Percentiles rank a stretch among this genome's conserved stretches.
phyloP scores from a whole-genome alignment of 1,139 yeast species.

The Pichia sp. region DNA sequence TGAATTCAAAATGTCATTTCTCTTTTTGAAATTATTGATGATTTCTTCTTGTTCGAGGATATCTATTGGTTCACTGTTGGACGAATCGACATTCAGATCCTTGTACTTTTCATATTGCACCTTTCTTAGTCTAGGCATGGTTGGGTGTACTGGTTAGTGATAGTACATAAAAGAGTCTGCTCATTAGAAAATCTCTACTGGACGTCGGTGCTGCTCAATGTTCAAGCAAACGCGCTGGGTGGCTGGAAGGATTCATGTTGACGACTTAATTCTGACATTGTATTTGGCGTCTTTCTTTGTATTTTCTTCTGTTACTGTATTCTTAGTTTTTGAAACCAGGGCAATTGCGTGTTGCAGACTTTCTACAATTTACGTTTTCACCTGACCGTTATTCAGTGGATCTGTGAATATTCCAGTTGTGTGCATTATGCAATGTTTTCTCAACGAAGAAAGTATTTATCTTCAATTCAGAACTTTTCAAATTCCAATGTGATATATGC shows the following conservation, averaged over 20 bases:
- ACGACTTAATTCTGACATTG: too few species aligned
- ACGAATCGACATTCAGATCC: constrained; percentile 1
- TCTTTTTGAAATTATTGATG: constrained; percentile 18
- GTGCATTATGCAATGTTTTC: neutral
- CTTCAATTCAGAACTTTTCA: neutral
- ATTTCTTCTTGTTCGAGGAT: constrained; percentile 24
- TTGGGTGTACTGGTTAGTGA: too few species aligned
- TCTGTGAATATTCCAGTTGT: neutral
- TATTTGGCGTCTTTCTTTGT: neutral
- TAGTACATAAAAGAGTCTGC: too few species aligned
- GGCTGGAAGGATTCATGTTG: too few species aligned
- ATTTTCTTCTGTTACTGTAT: neutral
- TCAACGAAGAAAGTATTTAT: neutral
- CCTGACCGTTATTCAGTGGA: neutral
- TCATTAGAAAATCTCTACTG: too few species aligned
- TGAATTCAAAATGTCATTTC: constrained; percentile 1
- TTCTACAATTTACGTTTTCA: constrained; percentile 3
- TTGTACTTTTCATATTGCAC: constrained; percentile 25
- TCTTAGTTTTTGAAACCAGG: neutral
- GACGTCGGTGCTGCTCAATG: too few species aligned
- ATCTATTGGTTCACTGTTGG: constrained; percentile 25
- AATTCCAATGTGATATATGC: neutral
- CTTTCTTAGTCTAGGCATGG: constrained; percentile 31
- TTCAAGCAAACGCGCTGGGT: too few species aligned
- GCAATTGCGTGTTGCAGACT: neutral